Conservation (phyloP, 768 basidiomycete genomes). For the Lactifluus echinatus region DNA sequence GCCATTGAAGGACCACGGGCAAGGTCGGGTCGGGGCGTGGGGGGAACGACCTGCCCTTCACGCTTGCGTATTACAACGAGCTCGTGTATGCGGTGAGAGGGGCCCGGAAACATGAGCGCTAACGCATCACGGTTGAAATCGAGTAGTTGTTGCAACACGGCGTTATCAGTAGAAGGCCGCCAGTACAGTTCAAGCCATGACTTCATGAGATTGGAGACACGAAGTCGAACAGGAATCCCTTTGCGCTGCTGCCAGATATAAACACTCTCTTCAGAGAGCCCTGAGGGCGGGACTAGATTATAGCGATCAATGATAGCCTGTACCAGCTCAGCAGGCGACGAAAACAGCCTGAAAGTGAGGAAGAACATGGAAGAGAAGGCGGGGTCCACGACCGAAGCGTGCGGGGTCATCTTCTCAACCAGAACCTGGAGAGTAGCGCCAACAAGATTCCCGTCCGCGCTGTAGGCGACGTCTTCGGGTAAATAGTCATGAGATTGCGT, state of each 20-base stretch:
- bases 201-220: conserved; percentile 91
- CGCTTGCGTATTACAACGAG: conserved; percentile 47
- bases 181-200: conserved; percentile 90
- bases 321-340: conserved; percentile 67
- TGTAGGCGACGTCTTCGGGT: conserved; percentile 80
- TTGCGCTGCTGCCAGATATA: conserved; percentile 81
- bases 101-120: conserved; percentile 52
- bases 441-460: conserved; percentile 80
- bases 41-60: conserved; percentile 31
- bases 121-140: conserved; percentile 58
- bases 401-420: conserved; percentile 96
- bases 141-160: conserved; percentile 46
- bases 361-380: conserved; percentile 87
- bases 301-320: conserved; percentile 75
- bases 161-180: conserved; percentile 66
- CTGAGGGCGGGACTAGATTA: conserved; percentile 60
- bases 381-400: conserved; percentile 83
- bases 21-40: conserved; percentile 54
- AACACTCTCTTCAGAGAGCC: conserved; percentile 49
- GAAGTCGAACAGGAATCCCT: conserved; percentile 80
- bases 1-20: conserved; percentile 70
- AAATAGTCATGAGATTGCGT: conserved; percentile 71
- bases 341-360: conserved; percentile 90
- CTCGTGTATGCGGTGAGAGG: conserved; percentile 67
- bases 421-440: conserved; percentile 84